A percentile compares a stretch with the other conserved stretches of the same genome.
Conservation (phyloP, 2,329 filamentous ascomycete genomes). For the Pseudocercospora eumusae region DNA sequence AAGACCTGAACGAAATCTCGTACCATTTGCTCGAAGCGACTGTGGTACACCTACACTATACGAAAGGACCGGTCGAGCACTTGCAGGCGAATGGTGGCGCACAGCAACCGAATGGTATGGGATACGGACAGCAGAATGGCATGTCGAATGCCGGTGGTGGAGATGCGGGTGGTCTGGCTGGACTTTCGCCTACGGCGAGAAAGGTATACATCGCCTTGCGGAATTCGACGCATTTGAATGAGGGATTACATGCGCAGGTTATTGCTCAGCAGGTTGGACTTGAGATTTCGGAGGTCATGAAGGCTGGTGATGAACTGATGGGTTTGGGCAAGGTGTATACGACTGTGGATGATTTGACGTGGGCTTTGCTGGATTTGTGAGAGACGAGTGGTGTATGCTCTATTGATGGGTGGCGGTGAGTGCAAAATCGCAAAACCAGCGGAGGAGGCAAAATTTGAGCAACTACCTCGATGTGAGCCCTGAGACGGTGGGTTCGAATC, state of each 20-base stretch:
- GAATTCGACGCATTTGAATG: conserved; percentile 68
- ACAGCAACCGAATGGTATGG: conserved; percentile 36
- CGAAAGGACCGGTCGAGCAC: conserved; percentile 62
- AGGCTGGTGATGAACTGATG: conserved; percentile 79
- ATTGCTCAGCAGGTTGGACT: conserved; percentile 69
- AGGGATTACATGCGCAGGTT: conserved; percentile 78
- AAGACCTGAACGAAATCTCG: conserved; percentile 87
- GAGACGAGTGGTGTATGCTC: not conserved
- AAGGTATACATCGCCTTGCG: conserved; percentile 71
- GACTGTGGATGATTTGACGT: conserved; percentile 90
- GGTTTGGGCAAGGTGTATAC: conserved; percentile 77
- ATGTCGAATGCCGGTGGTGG: conserved; percentile 34
- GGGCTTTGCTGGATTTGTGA: conserved; percentile 75
- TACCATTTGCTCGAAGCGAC: conserved; percentile 91
- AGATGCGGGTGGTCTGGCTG: conserved; percentile 40
- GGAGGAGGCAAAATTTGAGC: too few species aligned
- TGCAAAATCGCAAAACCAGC: too few species aligned
- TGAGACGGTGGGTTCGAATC: too few species aligned
- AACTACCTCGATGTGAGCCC: too few species aligned
- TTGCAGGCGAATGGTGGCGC: conserved; percentile 41
- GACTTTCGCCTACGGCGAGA: conserved; percentile 56
- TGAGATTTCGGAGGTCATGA: conserved; percentile 68
- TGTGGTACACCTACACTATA: conserved; percentile 82
- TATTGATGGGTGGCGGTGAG: too few species aligned
- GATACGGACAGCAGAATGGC: conserved; percentile 33